Percentiles rank a stretch among this genome's conserved stretches.
Conservation (phyloP, 2,329 filamentous ascomycete genomes). For the Fusarium temperatum region DNA sequence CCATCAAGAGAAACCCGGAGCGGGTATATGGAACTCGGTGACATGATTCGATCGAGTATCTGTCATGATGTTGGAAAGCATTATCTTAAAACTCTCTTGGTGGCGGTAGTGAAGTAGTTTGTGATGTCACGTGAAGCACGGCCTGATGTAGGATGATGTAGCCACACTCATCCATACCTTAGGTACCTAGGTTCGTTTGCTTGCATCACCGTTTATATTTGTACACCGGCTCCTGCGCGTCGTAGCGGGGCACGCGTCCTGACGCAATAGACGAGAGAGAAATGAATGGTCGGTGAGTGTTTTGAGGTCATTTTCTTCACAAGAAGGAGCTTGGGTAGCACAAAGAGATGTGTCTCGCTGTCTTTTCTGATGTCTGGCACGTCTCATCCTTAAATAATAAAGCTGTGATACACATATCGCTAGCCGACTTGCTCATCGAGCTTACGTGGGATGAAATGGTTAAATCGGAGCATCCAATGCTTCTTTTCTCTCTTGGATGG, state of each 20-base stretch:
- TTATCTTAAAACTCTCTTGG: not conserved
- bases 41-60: not conserved
- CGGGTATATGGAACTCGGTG: not conserved
- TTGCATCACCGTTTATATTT: slow-evolving; percentile 14
- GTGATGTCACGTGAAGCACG: slow-evolving; percentile 27
- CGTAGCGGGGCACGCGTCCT: slow-evolving; percentile 20
- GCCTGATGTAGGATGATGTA: slow-evolving; percentile 27
- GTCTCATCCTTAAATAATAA: slow-evolving; percentile 6
- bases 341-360: not conserved
- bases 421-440: slow-evolving; percentile 18
- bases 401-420: slow-evolving; percentile 9
- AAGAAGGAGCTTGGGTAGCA: not conserved
- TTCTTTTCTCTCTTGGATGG: not conserved
- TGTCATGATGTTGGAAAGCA: slow-evolving; percentile 4
- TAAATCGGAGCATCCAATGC: not conserved
- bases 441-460: slow-evolving; percentile 16
- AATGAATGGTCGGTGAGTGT: slow-evolving; percentile 18
- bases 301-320: not conserved
- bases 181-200: slow-evolving; percentile 5
- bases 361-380: not conserved
- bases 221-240: slow-evolving; percentile 24
- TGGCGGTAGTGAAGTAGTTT: slow-evolving; percentile 5
- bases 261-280: slow-evolving; percentile 23
- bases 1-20: not conserved
- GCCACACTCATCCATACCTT: slow-evolving; percentile 19